These are phyloP conservation scores for Pythium volutum DNA, from an alignment of 352 stramenopile genomes.

Conservation along the genomic window DNA sequence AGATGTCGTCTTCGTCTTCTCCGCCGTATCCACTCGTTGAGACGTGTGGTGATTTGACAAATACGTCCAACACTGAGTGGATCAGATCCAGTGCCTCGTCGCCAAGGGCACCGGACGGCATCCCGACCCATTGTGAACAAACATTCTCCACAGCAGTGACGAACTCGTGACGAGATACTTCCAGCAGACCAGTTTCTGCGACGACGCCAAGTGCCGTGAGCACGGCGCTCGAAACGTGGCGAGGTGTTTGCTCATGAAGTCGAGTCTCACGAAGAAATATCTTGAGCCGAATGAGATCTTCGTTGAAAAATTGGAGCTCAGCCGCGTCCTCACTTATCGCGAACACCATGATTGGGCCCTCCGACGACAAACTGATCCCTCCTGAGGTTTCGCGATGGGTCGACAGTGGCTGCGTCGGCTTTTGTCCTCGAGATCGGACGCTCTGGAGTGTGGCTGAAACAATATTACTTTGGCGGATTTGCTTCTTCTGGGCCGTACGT, in stretches of 20 bases:
- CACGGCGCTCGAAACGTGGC: constrained; percentile 27
- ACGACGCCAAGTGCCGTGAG: constrained; percentile 32
- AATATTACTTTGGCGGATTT: constrained; percentile 83
- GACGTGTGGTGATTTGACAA: constrained; percentile 45
- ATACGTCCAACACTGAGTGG: constrained; percentile 60
- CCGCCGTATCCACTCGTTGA: constrained; percentile 5
- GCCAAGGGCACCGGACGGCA: not conserved
- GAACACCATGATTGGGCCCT: constrained; percentile 82
- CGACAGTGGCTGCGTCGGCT: constrained; percentile 18
- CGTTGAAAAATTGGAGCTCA: constrained; percentile 81
- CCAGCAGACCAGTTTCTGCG: constrained; percentile 10
- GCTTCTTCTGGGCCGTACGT: constrained; percentile 49
- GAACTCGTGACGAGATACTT: constrained; percentile 47
- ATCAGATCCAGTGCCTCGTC: constrained; percentile 67
- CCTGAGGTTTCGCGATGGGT: constrained; percentile 38
- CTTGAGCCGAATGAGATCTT: constrained; percentile 66
- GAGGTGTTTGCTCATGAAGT: constrained; percentile 42
- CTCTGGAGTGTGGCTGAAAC: constrained; percentile 59
- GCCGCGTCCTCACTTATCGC: constrained; percentile 60
- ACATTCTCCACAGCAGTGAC: constrained; percentile 48
- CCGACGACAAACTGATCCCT: constrained; percentile 52
- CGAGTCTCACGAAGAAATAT: constrained; percentile 65
- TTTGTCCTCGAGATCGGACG: constrained; percentile 8
- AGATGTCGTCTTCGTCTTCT: constrained; percentile 46
- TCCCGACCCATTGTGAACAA: constrained; percentile 24